Base-by-base conservation (phyloP, 2,329 filamentous ascomycete species). In the Harringtonia lauricola region DNA sequence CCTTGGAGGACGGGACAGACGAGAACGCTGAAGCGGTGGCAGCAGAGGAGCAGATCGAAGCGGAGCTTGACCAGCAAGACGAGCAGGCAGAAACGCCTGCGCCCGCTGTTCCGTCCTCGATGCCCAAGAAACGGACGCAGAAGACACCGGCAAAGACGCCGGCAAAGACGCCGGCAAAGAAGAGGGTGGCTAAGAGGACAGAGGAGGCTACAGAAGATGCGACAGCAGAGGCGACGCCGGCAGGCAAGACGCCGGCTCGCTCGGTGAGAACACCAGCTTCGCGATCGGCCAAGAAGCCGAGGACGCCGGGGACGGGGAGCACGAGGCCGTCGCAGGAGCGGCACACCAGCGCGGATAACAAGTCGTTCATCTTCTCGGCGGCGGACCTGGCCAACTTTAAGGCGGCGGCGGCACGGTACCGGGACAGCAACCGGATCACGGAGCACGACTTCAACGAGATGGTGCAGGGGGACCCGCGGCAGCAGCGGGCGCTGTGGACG, bases 361-460 rank as follows among this genome's bases (percentile, higher is more conserved):
- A n/a, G n/a, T n/a, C n/a, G n/a, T n/a, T n/a, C 9, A 54, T 62
- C 9, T 74, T 74, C 45, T 65, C 55, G 8, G 60, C 63, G 0
- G 58, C 59, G 4, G 71, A 75, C 48, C 54, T 70, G 10, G 54
- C 55, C 1, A 59, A 59, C 39, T 62, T 75, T 24, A 57, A 56
- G 0, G 54, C 55, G 33, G 62, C 63, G 2, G 61, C 77, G 1
- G 63, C 71, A 40, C 51, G 51, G 1, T 77, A 68, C 55, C 59
- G 67, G 36, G 57, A 62, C 0, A 60, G 68, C 10, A 53, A 70
- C 42, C 55, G 60, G 19, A 51, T 74, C 52, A 61, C 59, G 1
- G 64, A 73, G 45, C 40, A 52, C 18, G 54, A 71, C 22, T 54
- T 78, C n/a, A 77, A 75, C 43, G 60, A 63, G 7, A 52, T 72